These are phyloP conservation scores for Mangifera indica DNA, from an alignment of 345 rosid genomes.

Conservation along the genomic window DNA sequence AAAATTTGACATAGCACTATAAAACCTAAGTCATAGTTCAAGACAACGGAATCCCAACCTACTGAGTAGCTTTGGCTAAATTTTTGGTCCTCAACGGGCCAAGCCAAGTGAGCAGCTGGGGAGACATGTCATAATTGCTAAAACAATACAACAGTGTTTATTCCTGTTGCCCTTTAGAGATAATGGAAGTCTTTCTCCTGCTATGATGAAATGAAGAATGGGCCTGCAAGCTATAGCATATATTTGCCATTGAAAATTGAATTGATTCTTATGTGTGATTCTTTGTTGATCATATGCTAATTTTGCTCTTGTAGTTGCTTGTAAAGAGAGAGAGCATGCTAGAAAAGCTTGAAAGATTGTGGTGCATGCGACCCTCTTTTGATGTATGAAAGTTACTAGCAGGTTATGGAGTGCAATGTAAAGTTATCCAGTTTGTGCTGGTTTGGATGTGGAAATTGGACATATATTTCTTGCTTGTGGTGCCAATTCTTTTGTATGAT, in stretches of 20 bases:
- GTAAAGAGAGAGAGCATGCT: not conserved
- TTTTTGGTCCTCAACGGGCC: not conserved
- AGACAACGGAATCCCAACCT: slow-evolving; percentile 24
- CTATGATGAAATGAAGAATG: slow-evolving; percentile 15
- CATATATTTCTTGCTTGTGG: not conserved
- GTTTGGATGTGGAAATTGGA: slow-evolving; percentile 16
- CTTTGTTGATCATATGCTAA: not conserved
- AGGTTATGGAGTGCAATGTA: not conserved
- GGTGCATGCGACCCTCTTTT: not conserved
- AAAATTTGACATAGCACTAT: slow-evolving; percentile 24
- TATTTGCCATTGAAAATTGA: not conserved
- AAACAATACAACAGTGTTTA: too few relatives aligned
- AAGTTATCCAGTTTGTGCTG: not conserved
- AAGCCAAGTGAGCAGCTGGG: too few relatives aligned
- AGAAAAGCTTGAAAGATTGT: slow-evolving; percentile 11
- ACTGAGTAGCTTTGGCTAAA: slow-evolving; percentile 1
- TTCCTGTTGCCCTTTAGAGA: too few relatives aligned
- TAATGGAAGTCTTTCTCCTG: not conserved
- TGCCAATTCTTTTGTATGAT: too few relatives aligned
- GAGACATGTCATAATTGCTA: too few relatives aligned
- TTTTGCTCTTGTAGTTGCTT: not conserved
- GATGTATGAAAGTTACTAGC: not conserved
- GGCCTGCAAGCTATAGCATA: slow-evolving; percentile 21
- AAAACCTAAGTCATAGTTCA: slow-evolving; percentile 25
- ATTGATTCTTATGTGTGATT: slow-evolving; percentile 3